Evolutionary conservation across 495 filamentous ascomycete species (phyloP).

Genomic region (Hyaloscypha variabilis): DNA sequence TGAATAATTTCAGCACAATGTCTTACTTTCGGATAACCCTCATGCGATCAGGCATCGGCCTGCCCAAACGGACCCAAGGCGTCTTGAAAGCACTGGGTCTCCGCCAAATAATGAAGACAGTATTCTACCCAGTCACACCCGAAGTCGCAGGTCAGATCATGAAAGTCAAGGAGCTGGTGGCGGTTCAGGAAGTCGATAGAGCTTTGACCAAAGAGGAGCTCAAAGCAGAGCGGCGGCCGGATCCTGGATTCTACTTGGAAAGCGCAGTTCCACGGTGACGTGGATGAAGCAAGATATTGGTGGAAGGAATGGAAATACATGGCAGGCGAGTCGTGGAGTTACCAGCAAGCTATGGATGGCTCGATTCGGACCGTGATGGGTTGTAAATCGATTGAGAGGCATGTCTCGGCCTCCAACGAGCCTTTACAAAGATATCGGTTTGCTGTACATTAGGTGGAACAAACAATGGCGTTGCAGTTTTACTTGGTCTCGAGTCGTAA

Average conservation of each 20-base stretch:
- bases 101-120: slow-evolving; percentile 81
- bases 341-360: background rate
- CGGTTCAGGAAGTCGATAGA: slow-evolving; percentile 78
- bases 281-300: background rate
- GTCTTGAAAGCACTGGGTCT: slow-evolving; percentile 90
- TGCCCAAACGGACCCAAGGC: slow-evolving; percentile 78
- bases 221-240: slow-evolving; percentile 71
- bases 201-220: slow-evolving; percentile 74
- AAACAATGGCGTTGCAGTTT: background rate
- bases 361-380: background rate
- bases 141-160: slow-evolving; percentile 94
- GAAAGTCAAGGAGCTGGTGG: slow-evolving; percentile 94
- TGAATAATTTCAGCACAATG: slow-evolving; percentile 54
- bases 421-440: background rate
- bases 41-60: slow-evolving; percentile 88
- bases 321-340: background rate
- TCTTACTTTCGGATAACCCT: slow-evolving; percentile 95
- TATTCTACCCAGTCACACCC: slow-evolving; percentile 86
- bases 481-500: background rate
- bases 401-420: background rate
- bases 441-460: slow-evolving; percentile 7
- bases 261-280: slow-evolving; percentile 45
- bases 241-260: slow-evolving; percentile 86
- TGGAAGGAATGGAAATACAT: background rate
- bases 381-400: background rate